Evolutionary conservation across 306 rosid genomes (phyloP).

Genomic region (Crotalaria pallida): DNA sequence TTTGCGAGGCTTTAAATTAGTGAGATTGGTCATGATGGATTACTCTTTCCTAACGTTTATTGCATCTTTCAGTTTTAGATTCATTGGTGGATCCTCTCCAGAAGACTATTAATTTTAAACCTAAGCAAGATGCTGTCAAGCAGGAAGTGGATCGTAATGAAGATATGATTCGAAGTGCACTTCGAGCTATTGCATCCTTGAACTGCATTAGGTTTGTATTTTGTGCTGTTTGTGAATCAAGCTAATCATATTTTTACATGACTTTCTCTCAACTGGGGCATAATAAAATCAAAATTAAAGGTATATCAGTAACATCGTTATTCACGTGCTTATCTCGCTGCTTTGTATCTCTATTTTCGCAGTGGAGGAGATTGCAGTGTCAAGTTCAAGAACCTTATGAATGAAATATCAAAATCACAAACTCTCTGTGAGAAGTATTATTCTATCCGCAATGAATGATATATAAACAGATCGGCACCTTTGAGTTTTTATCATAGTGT

Average conservation of each 20-base stretch:
- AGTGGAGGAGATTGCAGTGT: slow-evolving; percentile 97
- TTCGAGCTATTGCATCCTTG: slow-evolving; percentile 91
- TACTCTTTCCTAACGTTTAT: slow-evolving; percentile 10
- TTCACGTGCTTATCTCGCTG: background rate
- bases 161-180: slow-evolving; percentile 99
- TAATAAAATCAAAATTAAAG: background rate
- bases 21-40: background rate
- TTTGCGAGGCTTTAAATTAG: background rate
- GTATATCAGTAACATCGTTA: background rate
- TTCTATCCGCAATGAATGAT: slow-evolving; percentile 89
- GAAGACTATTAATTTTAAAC: slow-evolving; percentile 92
- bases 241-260: background rate
- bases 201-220: slow-evolving; percentile 78
- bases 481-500: background rate
- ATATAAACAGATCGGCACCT: background rate
- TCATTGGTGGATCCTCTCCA: slow-evolving; percentile 99
- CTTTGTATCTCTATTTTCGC: slow-evolving; percentile 27
- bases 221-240: slow-evolving; percentile 12
- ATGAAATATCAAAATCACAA: slow-evolving; percentile 75
- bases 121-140: slow-evolving; percentile 97
- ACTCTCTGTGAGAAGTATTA: slow-evolving; percentile 72
- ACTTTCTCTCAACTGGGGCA: background rate
- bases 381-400: slow-evolving; percentile 89
- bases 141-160: slow-evolving; percentile 99
- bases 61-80: slow-evolving; percentile 65